Conservation (phyloP, 129 eudicot genomes). For the Sambucus nigra region DNA sequence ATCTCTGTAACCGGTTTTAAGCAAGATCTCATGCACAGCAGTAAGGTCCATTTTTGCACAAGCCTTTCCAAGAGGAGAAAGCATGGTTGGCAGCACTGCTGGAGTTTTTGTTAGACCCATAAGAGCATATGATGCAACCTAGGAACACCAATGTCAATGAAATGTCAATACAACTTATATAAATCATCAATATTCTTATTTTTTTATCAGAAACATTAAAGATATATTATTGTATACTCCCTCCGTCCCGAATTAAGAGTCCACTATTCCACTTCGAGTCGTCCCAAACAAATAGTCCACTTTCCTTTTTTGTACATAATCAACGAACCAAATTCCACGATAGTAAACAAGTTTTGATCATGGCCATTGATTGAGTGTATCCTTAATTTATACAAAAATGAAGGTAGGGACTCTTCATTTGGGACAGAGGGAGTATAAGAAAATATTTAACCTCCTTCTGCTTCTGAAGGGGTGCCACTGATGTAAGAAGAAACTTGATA, state of each 20-base stretch:
- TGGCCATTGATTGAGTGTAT: too few relatives aligned
- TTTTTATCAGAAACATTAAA: neutral
- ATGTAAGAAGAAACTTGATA: constrained; percentile 67
- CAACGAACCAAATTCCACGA: too few relatives aligned
- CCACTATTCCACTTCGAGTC: too few relatives aligned
- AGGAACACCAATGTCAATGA: constrained; percentile 10
- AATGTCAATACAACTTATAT: neutral
- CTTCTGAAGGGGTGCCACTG: constrained; percentile 89
- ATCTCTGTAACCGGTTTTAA: constrained; percentile 91
- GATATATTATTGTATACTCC: too few relatives aligned
- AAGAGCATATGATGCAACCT: constrained; percentile 79
- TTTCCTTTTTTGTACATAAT: too few relatives aligned
- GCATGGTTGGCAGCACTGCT: constrained; percentile 56
- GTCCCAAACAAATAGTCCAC: too few relatives aligned
- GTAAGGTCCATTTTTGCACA: constrained; percentile 95
- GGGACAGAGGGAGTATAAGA: neutral
- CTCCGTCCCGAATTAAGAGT: too few relatives aligned
- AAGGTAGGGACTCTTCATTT: too few relatives aligned
- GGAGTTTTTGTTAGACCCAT: constrained; percentile 77
- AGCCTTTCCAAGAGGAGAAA: constrained; percentile 99
- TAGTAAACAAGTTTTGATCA: too few relatives aligned
- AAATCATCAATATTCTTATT: too few relatives aligned
- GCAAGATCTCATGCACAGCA: constrained; percentile 85
- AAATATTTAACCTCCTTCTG: constrained; percentile 52
- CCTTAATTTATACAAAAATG: neutral